These are phyloP conservation scores for Naegleria lovaniensis DNA, from an alignment of 208 protist species.

Conservation along the genomic window DNA sequence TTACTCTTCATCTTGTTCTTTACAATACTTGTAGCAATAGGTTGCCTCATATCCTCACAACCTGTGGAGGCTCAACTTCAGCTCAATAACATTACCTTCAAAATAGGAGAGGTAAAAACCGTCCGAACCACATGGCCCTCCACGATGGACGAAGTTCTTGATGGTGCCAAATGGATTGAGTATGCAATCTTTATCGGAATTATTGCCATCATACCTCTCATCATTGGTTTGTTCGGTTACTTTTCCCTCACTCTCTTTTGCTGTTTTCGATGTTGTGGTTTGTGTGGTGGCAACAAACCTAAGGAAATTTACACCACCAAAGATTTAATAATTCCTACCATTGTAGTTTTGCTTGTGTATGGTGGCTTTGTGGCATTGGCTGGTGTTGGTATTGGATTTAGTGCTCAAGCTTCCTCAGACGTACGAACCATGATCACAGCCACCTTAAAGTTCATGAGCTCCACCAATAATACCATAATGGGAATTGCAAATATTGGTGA, in stretches of 20 bases:
- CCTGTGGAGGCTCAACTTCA: too few species aligned
- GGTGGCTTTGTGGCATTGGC: not conserved
- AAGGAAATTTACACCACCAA: not conserved
- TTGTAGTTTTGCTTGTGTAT: not conserved
- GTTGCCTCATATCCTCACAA: too few species aligned
- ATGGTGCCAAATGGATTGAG: not conserved
- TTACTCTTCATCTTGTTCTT: too few species aligned
- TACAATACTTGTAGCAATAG: too few species aligned
- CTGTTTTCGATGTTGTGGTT: not conserved
- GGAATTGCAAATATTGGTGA: not conserved
- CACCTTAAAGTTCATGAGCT: not conserved
- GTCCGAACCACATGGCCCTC: not conserved
- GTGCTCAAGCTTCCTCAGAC: not conserved
- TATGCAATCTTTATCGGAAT: not conserved
- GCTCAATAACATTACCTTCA: not conserved
- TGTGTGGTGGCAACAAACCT: not conserved
- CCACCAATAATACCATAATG: not conserved
- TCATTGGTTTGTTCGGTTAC: not conserved
- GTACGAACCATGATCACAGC: not conserved
- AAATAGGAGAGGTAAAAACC: not conserved
- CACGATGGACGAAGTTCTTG: not conserved
- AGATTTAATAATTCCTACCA: not conserved
- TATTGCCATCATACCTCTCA: not conserved
- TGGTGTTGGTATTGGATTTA: not conserved
- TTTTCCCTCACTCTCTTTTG: not conserved